Base-by-base conservation (phyloP, 163 green algal genomes). In the Volvox carteri region DNA sequence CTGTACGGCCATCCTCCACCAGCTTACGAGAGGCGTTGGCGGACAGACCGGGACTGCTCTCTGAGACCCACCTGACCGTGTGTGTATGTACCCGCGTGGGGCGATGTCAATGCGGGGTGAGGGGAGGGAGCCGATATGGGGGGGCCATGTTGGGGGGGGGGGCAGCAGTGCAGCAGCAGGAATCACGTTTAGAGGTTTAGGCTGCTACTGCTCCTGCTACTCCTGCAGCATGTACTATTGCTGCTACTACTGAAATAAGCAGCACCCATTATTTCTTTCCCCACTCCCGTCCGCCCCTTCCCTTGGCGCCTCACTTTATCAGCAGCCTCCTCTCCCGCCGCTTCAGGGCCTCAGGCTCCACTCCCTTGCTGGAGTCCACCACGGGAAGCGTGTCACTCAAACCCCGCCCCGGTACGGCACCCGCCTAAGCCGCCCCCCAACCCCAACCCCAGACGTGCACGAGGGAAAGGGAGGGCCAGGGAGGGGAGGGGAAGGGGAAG, bases 31-130 rank as follows among this genome's bases (percentile, higher is more conserved):
- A 46, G 9, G 70, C 21, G 52, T 18, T 41, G 68, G 23, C 0
- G 28, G 84, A 58, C 28, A 89, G 1, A 11, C 68, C 84, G 9
- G 84, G 84, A 19, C 44, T 76, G 81, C 33, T 33, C 65, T 87
- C 81, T 12, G 81, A 87, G 30, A 87, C 44, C 81, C 81, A 87
- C 65, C 81, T 87, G 56, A 9, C n/a, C n/a, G n/a, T n/a, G n/a
- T n/a, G n/a, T n/a, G n/a, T n/a, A n/a, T n/a, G n/a, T n/a, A n/a
- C n/a, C n/a, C n/a, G n/a, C n/a, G n/a, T n/a, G n/a, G n/a, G n/a
- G n/a, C n/a, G n/a, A n/a, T n/a, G n/a, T n/a, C n/a, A n/a, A n/a
- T n/a, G n/a, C n/a, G n/a, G n/a, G n/a, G n/a, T n/a, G n/a, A n/a
- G n/a, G n/a, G n/a, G n/a, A n/a, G n/a, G n/a, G n/a, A n/a, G n/a